A percentile compares a stretch with the other conserved stretches of the same genome.
Evolutionary conservation across 202 grass and related monocot genomes (phyloP).

Genomic region (Alloteropsis angusta): DNA sequence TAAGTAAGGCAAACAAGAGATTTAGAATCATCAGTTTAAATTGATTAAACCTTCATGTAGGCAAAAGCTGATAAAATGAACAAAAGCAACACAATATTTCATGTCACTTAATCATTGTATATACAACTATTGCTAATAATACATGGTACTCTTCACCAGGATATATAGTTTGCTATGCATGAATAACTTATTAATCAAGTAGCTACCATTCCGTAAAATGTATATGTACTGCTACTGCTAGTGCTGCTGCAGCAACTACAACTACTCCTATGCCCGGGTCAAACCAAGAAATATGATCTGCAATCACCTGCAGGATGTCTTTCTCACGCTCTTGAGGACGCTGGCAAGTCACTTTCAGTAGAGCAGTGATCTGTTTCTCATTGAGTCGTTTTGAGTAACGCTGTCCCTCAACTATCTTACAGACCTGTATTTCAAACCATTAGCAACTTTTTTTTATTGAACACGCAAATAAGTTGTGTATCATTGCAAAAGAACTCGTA

Average conservation of each 20-base stretch:
- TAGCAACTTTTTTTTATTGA: too few species aligned
- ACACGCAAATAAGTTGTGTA: too few species aligned
- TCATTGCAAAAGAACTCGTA: too few species aligned
- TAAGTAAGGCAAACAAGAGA: background rate
- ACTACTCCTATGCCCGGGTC: background rate
- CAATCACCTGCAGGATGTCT: slow-evolving; percentile 68
- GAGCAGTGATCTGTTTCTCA: slow-evolving; percentile 84
- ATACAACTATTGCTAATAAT: background rate
- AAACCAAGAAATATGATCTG: slow-evolving; percentile 10
- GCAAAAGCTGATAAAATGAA: slow-evolving; percentile 37
- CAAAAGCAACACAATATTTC: background rate
- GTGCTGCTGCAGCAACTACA: background rate
- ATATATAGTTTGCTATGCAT: background rate
- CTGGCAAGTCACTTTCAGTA: slow-evolving; percentile 84
- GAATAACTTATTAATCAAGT: background rate
- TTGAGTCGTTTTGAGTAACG: slow-evolving; percentile 90
- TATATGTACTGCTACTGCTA: background rate
- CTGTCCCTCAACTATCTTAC: slow-evolving; percentile 96
- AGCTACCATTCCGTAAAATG: background rate
- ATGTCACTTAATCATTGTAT: background rate
- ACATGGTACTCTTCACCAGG: background rate
- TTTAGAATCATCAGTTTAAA: background rate
- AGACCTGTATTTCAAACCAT: slow-evolving; percentile 50
- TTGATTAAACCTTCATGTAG: slow-evolving; percentile 22
- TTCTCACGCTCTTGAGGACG: slow-evolving; percentile 63